Base-by-base conservation (phyloP, 495 filamentous ascomycete species). In the Pseudomonodictys pantanalensis region DNA sequence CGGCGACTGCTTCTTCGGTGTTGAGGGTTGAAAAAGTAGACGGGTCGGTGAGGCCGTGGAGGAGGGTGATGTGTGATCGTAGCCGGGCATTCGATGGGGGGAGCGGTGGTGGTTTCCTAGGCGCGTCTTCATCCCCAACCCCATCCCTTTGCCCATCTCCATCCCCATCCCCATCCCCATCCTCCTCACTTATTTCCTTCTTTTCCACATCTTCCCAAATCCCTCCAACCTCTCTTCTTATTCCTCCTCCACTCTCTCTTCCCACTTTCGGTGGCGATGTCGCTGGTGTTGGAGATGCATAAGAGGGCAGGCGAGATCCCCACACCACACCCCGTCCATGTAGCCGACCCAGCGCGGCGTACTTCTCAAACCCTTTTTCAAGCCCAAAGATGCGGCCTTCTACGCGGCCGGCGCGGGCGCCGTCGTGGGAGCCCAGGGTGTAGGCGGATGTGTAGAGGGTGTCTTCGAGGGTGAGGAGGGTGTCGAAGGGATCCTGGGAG, bases 361-460 rank as follows among this genome's bases (percentile, higher is more conserved):
- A 96, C 73, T 95, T 97, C 68, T 93, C 89, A 57, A 92, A 97
- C 0, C 92, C 93, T 64, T 93, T 95, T 67, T 95, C 88, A 2
- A 97, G 80, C 0, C 92, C 93, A 69, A 97, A 89, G 11, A 88
- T 78, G 32, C 89, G 87, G 35, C 95, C 95, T 80, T 99, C 93
- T 44, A 87, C 82, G 26, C 83, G 85, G 10, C 95, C 93, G 12
- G 90, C 84, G 64, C 80, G 77, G n/a, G 82, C 77, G 24, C 93
- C 93, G 71, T 96, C 95, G 39, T 77, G 75, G 28, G 81, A 67
- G 18, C 93, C 93, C 56, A 91, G 77, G 8, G 77, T 72, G 72
- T 89, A 92, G 33, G 93, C 95, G 71, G 95, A 84, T 39, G 83
- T 76, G 75, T 97, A 96, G 75, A 91, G 96, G 49, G 83, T 72